Evolutionary conservation across 257 asterid species (phyloP), one percentile per base, ranked within the genome.

Genomic region (Apocynum venetum): DNA sequence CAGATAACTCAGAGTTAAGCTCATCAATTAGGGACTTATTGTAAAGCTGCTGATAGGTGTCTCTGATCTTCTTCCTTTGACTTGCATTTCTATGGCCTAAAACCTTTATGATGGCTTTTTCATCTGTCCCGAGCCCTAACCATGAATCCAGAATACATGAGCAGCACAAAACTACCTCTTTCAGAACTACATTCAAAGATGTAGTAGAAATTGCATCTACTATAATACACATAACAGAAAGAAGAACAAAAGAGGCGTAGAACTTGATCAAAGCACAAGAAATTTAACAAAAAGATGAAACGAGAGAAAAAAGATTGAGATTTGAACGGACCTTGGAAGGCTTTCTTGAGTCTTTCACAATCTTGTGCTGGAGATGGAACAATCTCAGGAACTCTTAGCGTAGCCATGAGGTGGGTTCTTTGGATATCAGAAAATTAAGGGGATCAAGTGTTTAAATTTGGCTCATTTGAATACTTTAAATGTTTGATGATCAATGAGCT

Each of bases 81-180:
- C 61, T 79, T 13, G 88, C 92, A 85, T 85, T 87, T 86, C 98
- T 78, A 69, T 84, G 81, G 0, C 93, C 97, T 80, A 93, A 78
- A 79, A 91, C 89, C 78, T 81, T 63, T 64, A 93, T 88, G 1
- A 93, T 69, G 4, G 84, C 92, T 75, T 88, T 89, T 84, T 93
- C 97, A 36, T 91, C 89, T 3, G 97, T 90, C 65, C 97, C 94
- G 10, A 82, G 38, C 71, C 98, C 98, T 93, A 83, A 71, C 57
- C 80, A 79, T 56, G 51, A 74, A 66, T 53, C 44, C 70, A 78
- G n/a, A 73, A 76, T 44, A 78, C 60, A 67, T 78, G 76, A 69
- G 48, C 60, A 77, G 49, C 76, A 77, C 69, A 69, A 25, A 56
- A 77, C 61, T 31, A 36, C 46, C 31, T 71, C 43, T 36, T 20